These are phyloP conservation scores for Lepidium didymum DNA, from an alignment of 345 rosid genomes.

Conservation along the genomic window DNA sequence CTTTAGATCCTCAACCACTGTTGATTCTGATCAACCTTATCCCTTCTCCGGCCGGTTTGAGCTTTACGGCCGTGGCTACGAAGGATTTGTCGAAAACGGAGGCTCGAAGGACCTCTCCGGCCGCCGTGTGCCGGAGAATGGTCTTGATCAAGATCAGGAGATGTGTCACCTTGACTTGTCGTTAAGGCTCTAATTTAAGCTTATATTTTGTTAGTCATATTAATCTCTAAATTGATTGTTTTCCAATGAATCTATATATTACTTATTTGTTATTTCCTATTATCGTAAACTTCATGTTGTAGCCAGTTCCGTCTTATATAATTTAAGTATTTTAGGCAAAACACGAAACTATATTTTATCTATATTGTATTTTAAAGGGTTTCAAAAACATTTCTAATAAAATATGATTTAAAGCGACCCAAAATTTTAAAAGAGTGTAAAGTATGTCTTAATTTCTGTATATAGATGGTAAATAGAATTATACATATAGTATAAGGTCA, in stretches of 20 bases:
- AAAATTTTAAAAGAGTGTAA: no score
- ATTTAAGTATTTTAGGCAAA: no score
- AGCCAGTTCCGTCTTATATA: no score
- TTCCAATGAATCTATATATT: not conserved
- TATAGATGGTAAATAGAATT: not conserved
- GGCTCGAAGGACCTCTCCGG: constrained; percentile 33
- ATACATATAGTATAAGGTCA: not conserved
- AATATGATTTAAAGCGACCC: no score
- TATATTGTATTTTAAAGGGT: no score
- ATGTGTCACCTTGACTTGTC: constrained; percentile 68
- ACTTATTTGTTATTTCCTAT: not conserved
- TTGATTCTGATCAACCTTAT: constrained; percentile 18
- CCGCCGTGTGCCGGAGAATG: constrained; percentile 35
- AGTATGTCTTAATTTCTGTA: not conserved
- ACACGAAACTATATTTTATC: no score
- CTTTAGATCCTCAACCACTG: constrained; percentile 11
- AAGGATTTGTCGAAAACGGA: constrained; percentile 31
- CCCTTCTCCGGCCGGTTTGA: constrained; percentile 29
- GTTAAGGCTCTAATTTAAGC: constrained; percentile 49
- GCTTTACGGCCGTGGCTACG: constrained; percentile 36
- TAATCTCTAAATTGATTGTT: not conserved
- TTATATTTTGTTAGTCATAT: constrained; percentile 12
- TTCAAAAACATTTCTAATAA: no score
- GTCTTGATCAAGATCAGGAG: constrained; percentile 60
- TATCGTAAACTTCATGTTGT: constrained; percentile 9